Percentiles rank a stretch among this genome's conserved stretches.
Evolutionary conservation across 306 rosid species (phyloP).

Genomic region (Ormosia emarginata): DNA sequence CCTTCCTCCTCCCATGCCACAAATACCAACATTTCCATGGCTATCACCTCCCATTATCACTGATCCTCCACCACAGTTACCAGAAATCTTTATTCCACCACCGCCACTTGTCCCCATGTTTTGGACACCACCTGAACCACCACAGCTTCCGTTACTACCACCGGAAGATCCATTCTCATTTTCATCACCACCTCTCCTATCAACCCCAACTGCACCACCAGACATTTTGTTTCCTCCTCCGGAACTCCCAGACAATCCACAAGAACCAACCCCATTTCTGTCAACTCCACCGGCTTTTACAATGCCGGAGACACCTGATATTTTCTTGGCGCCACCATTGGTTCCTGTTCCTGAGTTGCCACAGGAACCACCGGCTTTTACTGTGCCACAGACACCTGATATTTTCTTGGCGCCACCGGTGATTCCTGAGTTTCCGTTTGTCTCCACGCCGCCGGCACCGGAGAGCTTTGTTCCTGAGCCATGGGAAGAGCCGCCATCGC

Average conservation of each 20-base stretch:
- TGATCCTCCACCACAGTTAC: slow-evolving; percentile 23
- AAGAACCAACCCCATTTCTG: background rate
- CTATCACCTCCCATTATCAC: slow-evolving; percentile 41
- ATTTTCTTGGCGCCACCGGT: slow-evolving; percentile 10
- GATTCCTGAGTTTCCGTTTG: background rate
- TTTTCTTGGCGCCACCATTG: slow-evolving; percentile 3
- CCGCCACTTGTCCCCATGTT: slow-evolving; percentile 56
- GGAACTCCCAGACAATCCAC: slow-evolving; percentile 23
- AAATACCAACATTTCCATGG: slow-evolving; percentile 46
- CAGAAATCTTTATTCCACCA: slow-evolving; percentile 17
- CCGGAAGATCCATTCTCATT: slow-evolving; percentile 33
- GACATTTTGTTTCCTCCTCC: slow-evolving; percentile 3
- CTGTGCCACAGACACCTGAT: background rate
- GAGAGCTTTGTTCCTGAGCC: slow-evolving; percentile 29
- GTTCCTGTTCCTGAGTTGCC: slow-evolving; percentile 43
- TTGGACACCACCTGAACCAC: slow-evolving; percentile 37
- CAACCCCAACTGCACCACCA: slow-evolving; percentile 33
- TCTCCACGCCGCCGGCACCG: slow-evolving; percentile 34
- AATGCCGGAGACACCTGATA: slow-evolving; percentile 4
- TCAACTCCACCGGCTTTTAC: slow-evolving; percentile 23
- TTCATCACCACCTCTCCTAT: slow-evolving; percentile 31
- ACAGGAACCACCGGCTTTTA: slow-evolving; percentile 9
- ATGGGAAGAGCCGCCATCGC: slow-evolving; percentile 27
- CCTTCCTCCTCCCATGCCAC: slow-evolving; percentile 38
- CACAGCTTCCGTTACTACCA: slow-evolving; percentile 32